phyloP scores from a whole-genome alignment of 1,139 yeast species.

The Kodamaea sp. region DNA sequence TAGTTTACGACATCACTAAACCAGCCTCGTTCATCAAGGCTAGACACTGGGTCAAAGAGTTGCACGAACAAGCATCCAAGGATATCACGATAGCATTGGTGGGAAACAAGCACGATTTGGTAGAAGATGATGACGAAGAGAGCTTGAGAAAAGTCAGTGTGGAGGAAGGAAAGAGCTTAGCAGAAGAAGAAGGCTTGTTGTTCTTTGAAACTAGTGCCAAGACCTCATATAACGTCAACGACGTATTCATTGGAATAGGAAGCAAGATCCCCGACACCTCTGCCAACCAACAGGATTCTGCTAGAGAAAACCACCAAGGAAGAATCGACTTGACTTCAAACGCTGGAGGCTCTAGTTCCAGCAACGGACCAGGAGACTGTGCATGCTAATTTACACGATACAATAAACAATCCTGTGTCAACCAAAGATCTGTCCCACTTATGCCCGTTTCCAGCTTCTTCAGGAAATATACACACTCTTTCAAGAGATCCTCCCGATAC shows the following conservation, averaged over 20 bases:
- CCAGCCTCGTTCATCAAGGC: slow-evolving; percentile 98
- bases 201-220: slow-evolving; percentile 95
- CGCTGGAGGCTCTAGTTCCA: too few species aligned
- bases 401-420: too few species aligned
- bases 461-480: too few species aligned
- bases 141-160: slow-evolving; percentile 73
- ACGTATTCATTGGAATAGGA: slow-evolving; percentile 82
- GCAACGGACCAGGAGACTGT: slow-evolving; percentile 14
- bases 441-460: too few species aligned
- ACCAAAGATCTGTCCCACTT: too few species aligned
- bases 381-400: slow-evolving; percentile 11
- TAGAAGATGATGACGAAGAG: slow-evolving; percentile 24
- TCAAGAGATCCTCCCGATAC: too few species aligned
- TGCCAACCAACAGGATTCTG: slow-evolving; percentile 4
- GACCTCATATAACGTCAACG: slow-evolving; percentile 79
- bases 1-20: slow-evolving; percentile 93
- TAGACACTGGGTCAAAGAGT: slow-evolving; percentile 98
- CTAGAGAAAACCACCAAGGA: slow-evolving; percentile 11
- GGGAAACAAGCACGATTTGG: slow-evolving; percentile 88
- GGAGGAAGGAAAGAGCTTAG: slow-evolving; percentile 80
- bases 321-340: slow-evolving; percentile 19
- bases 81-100: slow-evolving; percentile 91
- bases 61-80: slow-evolving; percentile 92
- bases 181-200: slow-evolving; percentile 71
- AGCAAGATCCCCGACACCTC: slow-evolving; percentile 61